Percentiles rank a stretch among this genome's conserved stretches.
phyloP scores from a whole-genome alignment of 108 stramenopile species.

The Skeletonema potamos region DNA sequence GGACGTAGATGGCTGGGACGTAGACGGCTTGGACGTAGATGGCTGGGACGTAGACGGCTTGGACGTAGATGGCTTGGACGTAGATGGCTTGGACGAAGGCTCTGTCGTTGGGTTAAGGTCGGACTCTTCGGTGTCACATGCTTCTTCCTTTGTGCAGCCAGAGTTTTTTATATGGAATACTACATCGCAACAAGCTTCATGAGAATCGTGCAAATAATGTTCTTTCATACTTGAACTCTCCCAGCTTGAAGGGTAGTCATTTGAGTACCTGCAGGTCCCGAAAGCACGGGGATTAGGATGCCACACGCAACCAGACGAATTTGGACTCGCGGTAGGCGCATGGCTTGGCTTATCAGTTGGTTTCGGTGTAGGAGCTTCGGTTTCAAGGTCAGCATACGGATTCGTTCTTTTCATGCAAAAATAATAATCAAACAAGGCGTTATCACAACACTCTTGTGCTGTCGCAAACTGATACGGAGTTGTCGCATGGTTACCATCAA shows the following conservation, averaged over 20 bases:
- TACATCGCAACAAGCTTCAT: neutral
- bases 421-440: slow-evolving; percentile 14
- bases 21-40: slow-evolving; percentile 5
- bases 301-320: neutral
- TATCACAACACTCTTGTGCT: slow-evolving; percentile 18
- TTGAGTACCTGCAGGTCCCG: neutral
- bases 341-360: neutral
- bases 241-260: neutral
- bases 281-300: neutral
- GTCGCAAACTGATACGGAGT: slow-evolving; percentile 17
- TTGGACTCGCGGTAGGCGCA: no score
- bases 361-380: neutral
- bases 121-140: neutral
- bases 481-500: slow-evolving; percentile 16
- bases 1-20: neutral
- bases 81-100: slow-evolving; percentile 6
- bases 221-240: neutral
- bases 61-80: neutral
- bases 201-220: neutral
- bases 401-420: slow-evolving; percentile 18
- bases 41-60: slow-evolving; percentile 1
- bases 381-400: neutral
- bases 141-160: neutral
- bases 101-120: neutral
- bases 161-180: neutral